Evolutionary conservation across 2,329 filamentous ascomycete genomes (phyloP), one percentile per base, ranked within the genome.

Genomic region (Fusarium nematophilum): DNA sequence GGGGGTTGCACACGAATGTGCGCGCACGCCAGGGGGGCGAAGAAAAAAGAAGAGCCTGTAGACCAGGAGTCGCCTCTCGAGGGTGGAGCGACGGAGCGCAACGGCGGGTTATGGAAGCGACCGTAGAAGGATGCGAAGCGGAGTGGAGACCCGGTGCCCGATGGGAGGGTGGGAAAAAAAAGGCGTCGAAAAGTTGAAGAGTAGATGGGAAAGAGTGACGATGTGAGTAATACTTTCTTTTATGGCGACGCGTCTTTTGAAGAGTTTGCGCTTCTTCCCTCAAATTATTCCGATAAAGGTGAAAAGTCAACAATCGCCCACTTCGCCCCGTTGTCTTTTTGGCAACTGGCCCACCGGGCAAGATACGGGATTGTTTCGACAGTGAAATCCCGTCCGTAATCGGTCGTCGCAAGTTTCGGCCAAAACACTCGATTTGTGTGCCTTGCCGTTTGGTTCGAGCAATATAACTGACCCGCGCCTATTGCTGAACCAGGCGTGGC

Each of bases 61-160:
- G 55, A 18, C 51, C 46, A 52, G 53, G 42, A n/a, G n/a, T n/a
- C n/a, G n/a, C n/a, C n/a, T n/a, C n/a, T n/a, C n/a, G 33, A 51
- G 42, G 34, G 59, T 64, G 60, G 56, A 62, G 53, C 52, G 38
- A 56, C 30, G 56, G 46, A 31, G 46, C 36, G 37, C 36, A 43
- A 50, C 46, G 46, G 36, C 46, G 46, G 46, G 37, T 33, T 11
- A 43, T 64, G 60, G 39, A 64, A 64, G 47, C 29, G 47, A 39
- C 55, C 46, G 55, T 64, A 44, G 47, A 61, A 60, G 60, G 52
- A 47, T 34, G 29, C 23, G 38, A 23, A 40, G 44, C 21, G 43
- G 43, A 14, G 26, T 47, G 17, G 15, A 45, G 42, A 45, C 42
- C 21, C 18, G 42, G 18, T 21, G 37, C 26, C 23, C 14, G 33